Evolutionary conservation across 2,329 filamentous ascomycete species (phyloP).

Genomic region (Beauveria bassiana): DNA sequence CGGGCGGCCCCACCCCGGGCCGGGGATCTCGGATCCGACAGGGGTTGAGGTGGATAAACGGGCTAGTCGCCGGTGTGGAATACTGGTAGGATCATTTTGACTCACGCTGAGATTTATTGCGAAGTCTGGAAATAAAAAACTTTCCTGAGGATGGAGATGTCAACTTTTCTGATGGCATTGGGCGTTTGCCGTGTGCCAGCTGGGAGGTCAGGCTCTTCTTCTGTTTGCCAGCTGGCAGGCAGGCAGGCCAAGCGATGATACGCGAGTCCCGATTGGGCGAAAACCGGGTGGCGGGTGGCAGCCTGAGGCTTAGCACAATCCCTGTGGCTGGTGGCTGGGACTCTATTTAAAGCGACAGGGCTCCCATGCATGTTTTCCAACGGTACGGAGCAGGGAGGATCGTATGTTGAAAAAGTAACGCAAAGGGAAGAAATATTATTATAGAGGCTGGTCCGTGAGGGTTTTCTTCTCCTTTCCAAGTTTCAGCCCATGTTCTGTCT

Average conservation of each 20-base stretch:
- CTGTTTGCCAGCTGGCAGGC: constrained; percentile 6
- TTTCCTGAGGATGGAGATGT: no score
- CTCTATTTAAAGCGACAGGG: background rate
- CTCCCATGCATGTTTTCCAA: background rate
- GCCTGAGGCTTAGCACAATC: background rate
- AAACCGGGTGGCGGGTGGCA: constrained; percentile 1
- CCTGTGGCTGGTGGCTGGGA: constrained; percentile 10
- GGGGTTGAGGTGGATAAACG: background rate
- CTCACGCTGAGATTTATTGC: background rate
- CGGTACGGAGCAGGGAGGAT: background rate
- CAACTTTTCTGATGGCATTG: background rate
- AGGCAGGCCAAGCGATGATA: background rate
- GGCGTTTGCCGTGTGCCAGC: background rate
- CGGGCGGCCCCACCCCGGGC: constrained; percentile 1
- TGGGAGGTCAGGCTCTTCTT: background rate
- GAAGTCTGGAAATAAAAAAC: background rate
- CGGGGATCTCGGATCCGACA: constrained; percentile 10
- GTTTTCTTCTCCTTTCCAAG: background rate
- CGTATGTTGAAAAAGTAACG: background rate
- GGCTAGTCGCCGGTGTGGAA: background rate
- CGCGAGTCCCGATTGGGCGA: constrained; percentile 2
- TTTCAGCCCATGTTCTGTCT: background rate
- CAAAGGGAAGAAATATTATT: background rate
- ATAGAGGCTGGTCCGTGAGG: constrained; percentile 3
- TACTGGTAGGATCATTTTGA: background rate